phyloP scores from a whole-genome alignment of 2,329 filamentous ascomycete genomes.

The Stagonosporopsis vannaccii region DNA sequence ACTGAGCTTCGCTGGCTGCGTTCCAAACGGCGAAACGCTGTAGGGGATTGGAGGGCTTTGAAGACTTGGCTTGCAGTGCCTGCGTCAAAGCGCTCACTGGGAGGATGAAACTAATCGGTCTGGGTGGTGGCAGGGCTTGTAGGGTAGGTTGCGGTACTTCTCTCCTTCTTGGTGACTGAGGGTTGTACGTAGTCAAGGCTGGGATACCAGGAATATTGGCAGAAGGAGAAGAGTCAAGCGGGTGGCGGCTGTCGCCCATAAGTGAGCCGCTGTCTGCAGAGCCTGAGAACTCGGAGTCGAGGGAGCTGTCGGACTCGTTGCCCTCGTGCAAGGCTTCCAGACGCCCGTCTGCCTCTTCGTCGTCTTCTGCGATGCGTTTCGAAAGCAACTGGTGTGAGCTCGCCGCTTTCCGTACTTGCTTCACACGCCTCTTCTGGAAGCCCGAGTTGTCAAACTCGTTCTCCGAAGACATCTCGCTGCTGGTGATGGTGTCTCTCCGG shows the following conservation, averaged over 20 bases:
- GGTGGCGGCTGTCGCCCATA: constrained; percentile 69
- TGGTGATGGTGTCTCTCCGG: constrained; percentile 78
- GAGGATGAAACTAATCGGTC: constrained; percentile 74
- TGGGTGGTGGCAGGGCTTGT: constrained; percentile 73
- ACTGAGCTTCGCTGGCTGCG: constrained; percentile 73
- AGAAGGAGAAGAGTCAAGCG: constrained; percentile 62
- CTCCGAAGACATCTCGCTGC: constrained; percentile 83
- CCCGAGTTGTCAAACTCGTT: constrained; percentile 76
- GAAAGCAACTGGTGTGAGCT: constrained; percentile 61
- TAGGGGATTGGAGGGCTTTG: constrained; percentile 73
- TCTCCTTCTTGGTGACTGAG: constrained; percentile 66
- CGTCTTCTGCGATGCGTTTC: constrained; percentile 61
- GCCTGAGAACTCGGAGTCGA: constrained; percentile 51
- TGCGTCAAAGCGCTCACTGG: constrained; percentile 76
- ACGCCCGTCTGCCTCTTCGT: constrained; percentile 39
- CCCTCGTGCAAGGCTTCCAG: constrained; percentile 52
- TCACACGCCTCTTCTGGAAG: constrained; percentile 67
- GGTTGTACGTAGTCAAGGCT: constrained; percentile 51
- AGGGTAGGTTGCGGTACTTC: constrained; percentile 59
- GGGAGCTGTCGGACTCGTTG: constrained; percentile 49
- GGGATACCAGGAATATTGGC: constrained; percentile 54
- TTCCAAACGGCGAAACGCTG: constrained; percentile 79
- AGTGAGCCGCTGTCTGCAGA: constrained; percentile 72
- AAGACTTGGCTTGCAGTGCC: constrained; percentile 74
- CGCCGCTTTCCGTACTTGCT: constrained; percentile 66